Evolutionary conservation across 495 filamentous ascomycete genomes (phyloP).

Genomic region (Annulohypoxylon stygium): DNA sequence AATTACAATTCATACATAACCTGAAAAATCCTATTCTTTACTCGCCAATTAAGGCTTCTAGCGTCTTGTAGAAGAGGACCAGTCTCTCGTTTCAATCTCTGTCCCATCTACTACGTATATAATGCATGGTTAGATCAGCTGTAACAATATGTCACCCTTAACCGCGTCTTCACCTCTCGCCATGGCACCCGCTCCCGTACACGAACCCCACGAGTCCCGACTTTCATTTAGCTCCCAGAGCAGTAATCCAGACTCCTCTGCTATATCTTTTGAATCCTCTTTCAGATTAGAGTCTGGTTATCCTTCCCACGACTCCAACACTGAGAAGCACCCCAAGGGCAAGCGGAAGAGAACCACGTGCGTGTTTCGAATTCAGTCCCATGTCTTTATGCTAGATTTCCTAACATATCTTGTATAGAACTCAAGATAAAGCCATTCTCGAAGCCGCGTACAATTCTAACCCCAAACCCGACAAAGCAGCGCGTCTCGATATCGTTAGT

Average conservation of each 20-base stretch:
- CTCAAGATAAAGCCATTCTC: conserved; percentile 90
- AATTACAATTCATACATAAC: conserved; percentile 2
- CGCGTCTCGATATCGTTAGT: conserved; percentile 84
- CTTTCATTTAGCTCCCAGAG: conserved; percentile 49
- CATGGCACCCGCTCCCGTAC: conserved; percentile 41
- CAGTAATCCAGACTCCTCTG: conserved; percentile 48
- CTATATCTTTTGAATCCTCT: conserved; percentile 50
- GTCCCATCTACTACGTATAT: conserved; percentile 42
- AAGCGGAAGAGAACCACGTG: conserved; percentile 70
- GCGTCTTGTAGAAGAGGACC: conserved; percentile 28
- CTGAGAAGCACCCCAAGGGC: conserved; percentile 61
- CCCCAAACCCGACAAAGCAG: conserved; percentile 91
- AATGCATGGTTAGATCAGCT: conserved; percentile 44
- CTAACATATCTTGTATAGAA: conserved; percentile 62
- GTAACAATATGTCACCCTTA: conserved; percentile 45
- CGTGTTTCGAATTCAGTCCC: conserved; percentile 44
- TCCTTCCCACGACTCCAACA: conserved; percentile 47
- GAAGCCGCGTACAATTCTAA: conserved; percentile 89
- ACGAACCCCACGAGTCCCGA: conserved; percentile 41
- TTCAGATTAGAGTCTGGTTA: conserved; percentile 50
- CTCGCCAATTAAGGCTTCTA: conserved; percentile 24
- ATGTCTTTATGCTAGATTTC: conserved; percentile 23
- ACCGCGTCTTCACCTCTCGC: conserved; percentile 50
- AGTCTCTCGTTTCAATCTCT: conserved; percentile 47
- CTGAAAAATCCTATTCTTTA: conserved; percentile 25